Base-by-base conservation (phyloP, 1,139 yeast genomes). In the Pichia sp. region DNA sequence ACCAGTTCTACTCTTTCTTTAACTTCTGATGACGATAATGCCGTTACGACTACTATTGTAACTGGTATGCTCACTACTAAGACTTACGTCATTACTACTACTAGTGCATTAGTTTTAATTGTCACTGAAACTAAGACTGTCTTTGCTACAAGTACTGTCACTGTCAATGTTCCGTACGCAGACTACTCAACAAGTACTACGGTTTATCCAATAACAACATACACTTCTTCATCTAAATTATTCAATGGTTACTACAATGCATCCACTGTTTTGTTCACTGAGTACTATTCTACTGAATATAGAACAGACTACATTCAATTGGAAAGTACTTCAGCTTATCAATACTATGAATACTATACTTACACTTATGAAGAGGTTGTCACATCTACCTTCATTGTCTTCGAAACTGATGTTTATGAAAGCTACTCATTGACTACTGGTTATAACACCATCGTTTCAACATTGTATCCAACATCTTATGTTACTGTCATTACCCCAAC, bases 121-220 rank as follows among this genome's bases (percentile, higher is more conserved):
- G 56, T 57, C 7, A 53, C 60, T 12, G 50, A 53, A 37, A 53
- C 59, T 3, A 40, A 50, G 34, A 47, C 57, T 5, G 21, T 38
- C 4, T 46, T 51, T 12, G 31, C 39, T 17, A 46, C 53, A n/a
- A 48, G 47, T 12, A 44, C 51, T 2, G 12, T 34, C 2, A 42
- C 40, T 4, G n/a, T 19, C 12, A 21, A 18, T 9, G n/a, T 27
- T 38, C 42, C 39, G 5, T 22, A 24, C 21, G 32, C 33, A 1
- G 31, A 30, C 11, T 18, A 31, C 11, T 3, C 15, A 4, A 37
- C 30, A 14, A 15, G 27, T 21, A 37, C 46, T 15, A 14, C 30
- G 2, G 14, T 19, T 11, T 14, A n/a, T 1, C 42, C 46, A n/a
- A 9, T 24, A 4, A 5, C 37, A 17, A 42, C 46, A 4, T 22